Conservation (phyloP, 192 early-diverging fungal species). For the Coemansia sp. region DNA sequence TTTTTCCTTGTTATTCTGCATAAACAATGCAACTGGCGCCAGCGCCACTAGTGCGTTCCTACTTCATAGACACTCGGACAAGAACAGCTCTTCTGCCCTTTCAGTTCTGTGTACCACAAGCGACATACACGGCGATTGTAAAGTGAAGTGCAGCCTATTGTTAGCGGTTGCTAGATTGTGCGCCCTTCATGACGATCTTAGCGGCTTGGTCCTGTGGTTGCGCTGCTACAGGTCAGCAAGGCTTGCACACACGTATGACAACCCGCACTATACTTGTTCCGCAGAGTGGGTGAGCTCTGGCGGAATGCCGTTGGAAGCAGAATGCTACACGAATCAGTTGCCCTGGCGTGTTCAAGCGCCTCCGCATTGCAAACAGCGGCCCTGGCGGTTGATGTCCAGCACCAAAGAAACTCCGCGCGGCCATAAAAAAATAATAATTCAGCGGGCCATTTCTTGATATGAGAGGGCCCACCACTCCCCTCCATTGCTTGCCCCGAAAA, state of each 20-base stretch:
- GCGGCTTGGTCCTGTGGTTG: constrained; percentile 4
- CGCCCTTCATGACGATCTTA: background rate
- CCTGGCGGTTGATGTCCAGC: background rate
- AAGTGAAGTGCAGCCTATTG: background rate
- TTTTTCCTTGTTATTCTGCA: background rate
- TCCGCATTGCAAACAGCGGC: background rate
- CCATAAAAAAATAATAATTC: background rate
- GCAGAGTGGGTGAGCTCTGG: background rate
- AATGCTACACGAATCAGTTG: background rate
- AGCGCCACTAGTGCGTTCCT: background rate
- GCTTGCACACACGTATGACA: background rate
- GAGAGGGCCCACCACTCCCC: constrained; percentile 1
- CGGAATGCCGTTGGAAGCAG: background rate
- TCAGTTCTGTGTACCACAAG: background rate
- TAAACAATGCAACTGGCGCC: background rate
- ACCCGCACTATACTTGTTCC: background rate
- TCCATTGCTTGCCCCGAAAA: constrained; percentile 6
- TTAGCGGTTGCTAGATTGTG: background rate
- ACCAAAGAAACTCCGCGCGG: background rate
- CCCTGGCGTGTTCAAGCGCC: background rate
- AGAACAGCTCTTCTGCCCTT: background rate
- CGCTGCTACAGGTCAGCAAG: background rate
- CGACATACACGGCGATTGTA: background rate
- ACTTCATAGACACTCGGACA: background rate
- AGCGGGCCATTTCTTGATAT: background rate